Evolutionary conservation across 345 rosid species (phyloP), one percentile per base, ranked within the genome.

Genomic region (Eucalyptus paniculata): DNA sequence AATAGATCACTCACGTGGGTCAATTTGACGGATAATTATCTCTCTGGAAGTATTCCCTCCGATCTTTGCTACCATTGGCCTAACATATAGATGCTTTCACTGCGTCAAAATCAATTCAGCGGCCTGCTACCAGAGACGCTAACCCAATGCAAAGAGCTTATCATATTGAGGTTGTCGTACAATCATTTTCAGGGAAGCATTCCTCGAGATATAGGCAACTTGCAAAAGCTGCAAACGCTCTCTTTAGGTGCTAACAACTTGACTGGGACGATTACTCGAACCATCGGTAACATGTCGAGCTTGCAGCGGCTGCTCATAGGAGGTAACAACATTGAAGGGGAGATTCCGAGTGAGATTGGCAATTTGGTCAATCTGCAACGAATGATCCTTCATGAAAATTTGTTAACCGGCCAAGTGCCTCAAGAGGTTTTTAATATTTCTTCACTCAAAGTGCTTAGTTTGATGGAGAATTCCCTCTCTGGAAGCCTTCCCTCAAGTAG

Each of bases 261-360:
- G 40, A 86, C 17, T 5, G 26, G 58, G 1, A 86, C 2, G 26
- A 86, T 86, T 86, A 7, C 87, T 49, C 40, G 4, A 42, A 49
- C 51, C 37, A 49, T 86, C 3, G 8, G 87, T 16, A 86, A 86
- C 87, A 49, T 49, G 58, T 49, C 26, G 12, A 86, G 54, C 26
- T 49, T 86, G 87, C 87, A 49, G 1, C 2, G 3, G 1, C 3
- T 83, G 3, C 0, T 1, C 13, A 5, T 49, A 6, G 19, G 0
- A 47, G 2, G 0, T 21, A 86, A 30, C 56, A 0, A 3, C 56
- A 30, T 86, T 9, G 7, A 19, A 47, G 87, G 87, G 18, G 14
- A 86, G 37, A 86, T 49, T 51, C 58, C 40, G 1, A 9, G 21
- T 6, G 87, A 86, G 40, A 45, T 86, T 2, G 87, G 87, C 4